Evolutionary conservation across 306 rosid genomes (phyloP), one percentile per base, ranked within the genome.

Genomic region (Arachis stenosperma): DNA sequence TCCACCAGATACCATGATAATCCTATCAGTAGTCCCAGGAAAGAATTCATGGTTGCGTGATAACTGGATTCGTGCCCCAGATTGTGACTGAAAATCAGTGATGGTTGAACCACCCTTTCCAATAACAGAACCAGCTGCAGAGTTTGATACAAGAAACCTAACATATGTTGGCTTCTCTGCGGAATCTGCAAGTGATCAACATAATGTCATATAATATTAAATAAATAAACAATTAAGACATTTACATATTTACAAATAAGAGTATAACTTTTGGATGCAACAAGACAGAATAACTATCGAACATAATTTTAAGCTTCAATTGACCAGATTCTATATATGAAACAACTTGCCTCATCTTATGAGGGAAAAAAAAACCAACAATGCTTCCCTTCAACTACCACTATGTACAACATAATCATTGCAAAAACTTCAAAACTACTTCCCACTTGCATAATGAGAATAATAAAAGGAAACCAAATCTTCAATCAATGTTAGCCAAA

Each of bases 51-150:
- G 94, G 70, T 90, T 95, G 76, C 98, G 90, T 39, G 99, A 95
- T 85, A 95, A 77, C 83, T 92, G 99, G 69, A 95, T 95, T 63
- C 99, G 89, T 68, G 99, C 99, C 67, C 99, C 99, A 75, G 99
- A 92, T 69, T 92, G 93, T 12, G 99, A 88, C 78, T 95, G 99
- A 81, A 95, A 95, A 74, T 95, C 99, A 69, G 94, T 92, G 82
- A 95, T 95, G n/a, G 99, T 95, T 50, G 99, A 92, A 51, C 99
- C 99, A 58, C 99, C 99, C 86, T 95, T 95, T 77, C 99, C 99
- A 78, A 95, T 95, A 64, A 95, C 98, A 81, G 99, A 95, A 71
- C 99, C 99, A 82, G 99, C 99, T 7, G 99, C 99, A 81, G 98
- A 90, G 81, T 95, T 95, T 67, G 99, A 95, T 73, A 92, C 99